Evolutionary conservation across 176 grass and related monocot genomes (phyloP), one percentile per base, ranked within the genome.

Genomic region (Tillandsia fasciculata): DNA sequence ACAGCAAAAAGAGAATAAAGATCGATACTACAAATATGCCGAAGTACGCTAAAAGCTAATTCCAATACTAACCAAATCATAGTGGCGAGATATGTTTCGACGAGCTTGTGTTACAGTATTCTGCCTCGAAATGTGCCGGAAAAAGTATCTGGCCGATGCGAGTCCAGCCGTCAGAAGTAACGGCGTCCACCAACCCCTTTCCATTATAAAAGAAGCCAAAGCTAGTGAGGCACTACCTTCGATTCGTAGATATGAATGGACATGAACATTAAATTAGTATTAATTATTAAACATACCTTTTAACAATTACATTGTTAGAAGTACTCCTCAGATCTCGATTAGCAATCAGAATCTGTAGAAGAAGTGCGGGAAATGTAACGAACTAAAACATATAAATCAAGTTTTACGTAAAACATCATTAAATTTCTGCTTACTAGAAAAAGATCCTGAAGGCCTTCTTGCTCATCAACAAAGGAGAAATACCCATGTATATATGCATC

Each of bases 151-250:
- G 67, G 81, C 91, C 0, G 91, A 90, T 63, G 87, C 72, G 15
- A 96, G 42, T 52, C 91, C 87, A 67, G 91, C 88, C 10, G 92
- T 91, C 9, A 91, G 56, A 65, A 96, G 76, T 66, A 91, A 51
- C 22, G 92, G 88, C 50, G 88, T 88, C 92, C 92, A 96, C 92
- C 88, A 96, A 50, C 92, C 92, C 77, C 91, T 91, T 63, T 71
- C 51, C 11, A 66, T 74, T 73, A 22, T 8, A 17, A 51, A 3
- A 26, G 58, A n/a, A 61, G 4, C 33, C 33, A 7, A 42, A 42
- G 33, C 33, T 42, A 42, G 33, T 42, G n/a, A 58, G 14, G 14
- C 4, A 9, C 20, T 20, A 59, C 20, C 33, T 42, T 42, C 33
- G 33, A 42, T 42, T 42, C 33, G 4, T 42, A 42, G 33, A 42